Evolutionary conservation across 306 rosid species (phyloP), one percentile per base, ranked within the genome.

Genomic region (Fagus sylvatica): DNA sequence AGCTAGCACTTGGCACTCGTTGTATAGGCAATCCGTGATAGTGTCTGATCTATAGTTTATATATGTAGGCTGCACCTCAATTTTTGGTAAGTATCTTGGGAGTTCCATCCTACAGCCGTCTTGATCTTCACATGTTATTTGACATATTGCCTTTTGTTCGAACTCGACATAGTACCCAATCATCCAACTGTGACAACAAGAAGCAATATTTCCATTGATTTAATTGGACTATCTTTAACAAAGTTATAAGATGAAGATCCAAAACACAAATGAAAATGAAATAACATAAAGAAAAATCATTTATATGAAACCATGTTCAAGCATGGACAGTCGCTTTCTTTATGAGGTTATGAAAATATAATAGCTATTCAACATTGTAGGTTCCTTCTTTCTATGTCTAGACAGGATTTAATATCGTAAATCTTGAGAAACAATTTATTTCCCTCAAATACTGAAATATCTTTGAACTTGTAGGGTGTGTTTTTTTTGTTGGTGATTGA

Each of bases 131-230:
- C 84, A 59, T 37, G 49, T 71, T 82, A 86, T 86, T 90, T 1
- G 65, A 16, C 43, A 81, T 64, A 78, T 62, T 72, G 51, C 90
- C 93, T 75, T 81, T 89, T 30, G 80, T 80, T 77, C 89, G 85
- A 86, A 93, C 89, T 72, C 93, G 91, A 4, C 97, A 93, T 5
- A 90, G 81, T 48, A 93, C 93, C 97, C 97, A 93, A 19, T 93
- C 89, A 75, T 93, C 96, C 81, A 93, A 75, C 97, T 87, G 90
- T 54, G 42, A 73, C 61, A 80, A 34, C 70, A 82, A 53, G 64
- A 77, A 19, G 53, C 42, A 66, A 37, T 34, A 62, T 56, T 55
- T 65, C 66, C 54, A 36, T 73, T 74, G 77, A 77, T 77, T 1
- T 46, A 48, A 70, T 78, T 51, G 53, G 42, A 66, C 30, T 19